Conservation (phyloP, 2,329 filamentous ascomycete genomes). For the Colletotrichum sp. region DNA sequence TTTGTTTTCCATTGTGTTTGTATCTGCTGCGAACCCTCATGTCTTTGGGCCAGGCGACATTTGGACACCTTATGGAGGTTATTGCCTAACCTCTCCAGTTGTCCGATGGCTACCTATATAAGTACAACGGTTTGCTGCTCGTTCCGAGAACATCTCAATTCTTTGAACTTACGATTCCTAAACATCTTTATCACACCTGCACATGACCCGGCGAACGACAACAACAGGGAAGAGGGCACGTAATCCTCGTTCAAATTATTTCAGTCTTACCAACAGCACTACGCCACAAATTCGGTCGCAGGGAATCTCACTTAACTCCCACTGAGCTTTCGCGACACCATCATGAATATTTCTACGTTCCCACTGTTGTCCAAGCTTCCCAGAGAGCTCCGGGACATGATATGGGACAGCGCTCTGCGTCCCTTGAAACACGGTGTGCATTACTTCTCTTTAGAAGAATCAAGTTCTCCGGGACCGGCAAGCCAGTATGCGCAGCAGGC, state of each 20-base stretch:
- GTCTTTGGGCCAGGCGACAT: accelerated
- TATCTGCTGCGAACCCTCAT: not conserved
- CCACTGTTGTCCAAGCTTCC: not conserved
- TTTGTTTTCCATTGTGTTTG: not conserved
- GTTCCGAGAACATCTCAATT: not conserved
- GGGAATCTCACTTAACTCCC: not conserved
- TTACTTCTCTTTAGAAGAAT: not conserved
- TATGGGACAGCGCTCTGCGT: not conserved
- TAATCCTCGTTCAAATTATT: not conserved
- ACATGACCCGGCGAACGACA: accelerated
- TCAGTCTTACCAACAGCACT: not conserved
- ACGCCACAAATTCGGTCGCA: accelerated
- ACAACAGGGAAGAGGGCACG: too few relatives aligned
- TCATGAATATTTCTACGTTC: not conserved
- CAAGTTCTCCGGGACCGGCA: not conserved
- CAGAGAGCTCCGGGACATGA: not conserved
- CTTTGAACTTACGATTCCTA: not conserved
- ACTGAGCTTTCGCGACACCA: not conserved
- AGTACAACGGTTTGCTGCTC: not conserved
- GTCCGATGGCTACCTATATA: not conserved
- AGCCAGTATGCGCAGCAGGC: too few relatives aligned
- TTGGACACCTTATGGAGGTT: not conserved
- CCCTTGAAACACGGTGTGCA: not conserved
- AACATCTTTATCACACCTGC: not conserved
- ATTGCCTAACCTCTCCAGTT: not conserved